Conservation (phyloP, 768 basidiomycete genomes). For the Podaxis sp. region DNA sequence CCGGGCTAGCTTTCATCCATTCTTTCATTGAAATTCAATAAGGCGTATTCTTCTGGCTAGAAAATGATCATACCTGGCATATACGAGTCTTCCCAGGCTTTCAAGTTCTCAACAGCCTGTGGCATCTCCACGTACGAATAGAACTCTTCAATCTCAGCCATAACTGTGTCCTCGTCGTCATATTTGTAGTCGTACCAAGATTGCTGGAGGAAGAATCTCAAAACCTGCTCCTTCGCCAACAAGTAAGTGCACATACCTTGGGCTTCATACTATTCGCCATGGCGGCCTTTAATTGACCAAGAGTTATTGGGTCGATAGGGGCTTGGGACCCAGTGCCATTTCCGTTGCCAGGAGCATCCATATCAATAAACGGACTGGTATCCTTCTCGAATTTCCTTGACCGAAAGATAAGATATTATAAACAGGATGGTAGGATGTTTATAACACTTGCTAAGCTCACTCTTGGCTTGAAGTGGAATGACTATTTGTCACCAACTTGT, state of each 20-base stretch:
- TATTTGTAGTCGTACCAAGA: conserved; percentile 90
- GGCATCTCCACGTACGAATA: conserved; percentile 97
- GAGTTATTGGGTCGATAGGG: conserved; percentile 70
- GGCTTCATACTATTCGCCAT: conserved; percentile 70
- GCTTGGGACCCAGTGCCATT: conserved; percentile 29
- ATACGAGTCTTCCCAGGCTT: conserved; percentile 86
- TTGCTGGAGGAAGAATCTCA: conserved; percentile 51
- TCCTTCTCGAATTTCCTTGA: conserved; percentile 12
- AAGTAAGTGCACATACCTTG: conserved; percentile 48
- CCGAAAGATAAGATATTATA: background rate
- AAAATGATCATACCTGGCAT: conserved; percentile 51
- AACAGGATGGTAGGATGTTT: background rate
- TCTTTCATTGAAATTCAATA: conserved; percentile 34
- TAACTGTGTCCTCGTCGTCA: conserved; percentile 93
- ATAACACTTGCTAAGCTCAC: conserved; percentile 3
- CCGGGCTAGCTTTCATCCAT: conserved; percentile 71
- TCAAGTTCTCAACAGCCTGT: conserved; percentile 83
- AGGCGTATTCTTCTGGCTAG: background rate
- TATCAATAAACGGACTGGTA: conserved; percentile 13
- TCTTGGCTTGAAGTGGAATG: conserved; percentile 2
- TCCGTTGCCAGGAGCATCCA: conserved; percentile 15
- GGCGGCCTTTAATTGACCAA: conserved; percentile 78
- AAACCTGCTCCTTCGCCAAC: background rate
- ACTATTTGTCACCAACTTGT: conserved; percentile 3
- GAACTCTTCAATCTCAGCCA: conserved; percentile 97